phyloP scores from a whole-genome alignment of 179 eudicot species.

The Vitellaria paradoxa region DNA sequence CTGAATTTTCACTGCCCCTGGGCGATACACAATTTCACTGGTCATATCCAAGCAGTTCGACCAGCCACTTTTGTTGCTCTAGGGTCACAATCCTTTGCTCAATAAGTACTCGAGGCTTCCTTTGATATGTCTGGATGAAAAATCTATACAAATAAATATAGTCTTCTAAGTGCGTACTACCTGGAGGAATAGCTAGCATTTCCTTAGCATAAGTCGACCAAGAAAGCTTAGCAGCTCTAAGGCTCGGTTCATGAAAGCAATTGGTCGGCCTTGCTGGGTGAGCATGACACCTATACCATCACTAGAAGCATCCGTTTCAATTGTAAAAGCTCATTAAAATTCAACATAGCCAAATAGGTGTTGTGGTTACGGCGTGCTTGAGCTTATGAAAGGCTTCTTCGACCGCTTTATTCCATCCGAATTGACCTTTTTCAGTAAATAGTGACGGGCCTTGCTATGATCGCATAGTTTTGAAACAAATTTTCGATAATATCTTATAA shows the following conservation, averaged over 20 bases:
- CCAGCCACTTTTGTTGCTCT: constrained; percentile 3
- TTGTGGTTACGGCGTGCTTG: background rate
- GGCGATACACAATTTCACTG: constrained; percentile 7
- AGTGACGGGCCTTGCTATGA: background rate
- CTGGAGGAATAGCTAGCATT: no score
- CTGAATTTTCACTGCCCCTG: background rate
- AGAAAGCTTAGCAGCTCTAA: no score
- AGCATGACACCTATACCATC: no score
- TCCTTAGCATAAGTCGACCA: background rate
- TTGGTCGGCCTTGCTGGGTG: no score
- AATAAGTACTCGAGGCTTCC: background rate
- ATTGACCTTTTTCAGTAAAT: background rate
- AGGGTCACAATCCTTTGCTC: background rate
- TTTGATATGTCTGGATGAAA: constrained; percentile 9
- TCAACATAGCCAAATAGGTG: constrained; percentile 11
- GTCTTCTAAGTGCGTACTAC: no score
- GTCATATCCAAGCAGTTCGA: constrained; percentile 5
- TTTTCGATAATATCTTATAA: no score
- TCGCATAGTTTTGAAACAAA: no score
- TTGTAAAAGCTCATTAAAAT: background rate
- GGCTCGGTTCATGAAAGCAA: no score
- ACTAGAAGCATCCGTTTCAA: background rate
- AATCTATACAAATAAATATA: background rate
- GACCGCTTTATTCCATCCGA: constrained; percentile 1
- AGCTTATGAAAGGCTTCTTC: background rate